phyloP scores from a whole-genome alignment of 2,329 filamentous ascomycete species.

The Davidsoniella neocaledoniae region DNA sequence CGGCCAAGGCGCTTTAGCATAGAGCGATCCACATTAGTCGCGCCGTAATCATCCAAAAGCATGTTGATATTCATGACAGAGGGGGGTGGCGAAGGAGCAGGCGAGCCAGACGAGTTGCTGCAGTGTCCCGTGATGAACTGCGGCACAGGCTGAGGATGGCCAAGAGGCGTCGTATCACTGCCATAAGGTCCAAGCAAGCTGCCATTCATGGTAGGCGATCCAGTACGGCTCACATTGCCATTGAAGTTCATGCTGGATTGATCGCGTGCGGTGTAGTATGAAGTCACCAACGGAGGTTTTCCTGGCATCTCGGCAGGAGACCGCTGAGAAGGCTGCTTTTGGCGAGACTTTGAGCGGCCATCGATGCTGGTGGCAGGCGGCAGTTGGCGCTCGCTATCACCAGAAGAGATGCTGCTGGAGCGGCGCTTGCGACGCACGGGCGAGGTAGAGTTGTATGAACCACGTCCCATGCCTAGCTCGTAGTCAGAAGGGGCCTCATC shows the following conservation, averaged over 20 bases:
- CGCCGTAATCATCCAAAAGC: constrained; percentile 2
- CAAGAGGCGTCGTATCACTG: no score
- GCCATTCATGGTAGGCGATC: constrained; percentile 4
- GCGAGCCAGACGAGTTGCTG: background rate
- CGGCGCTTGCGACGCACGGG: no score
- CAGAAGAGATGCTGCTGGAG: no score
- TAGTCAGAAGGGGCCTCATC: background rate
- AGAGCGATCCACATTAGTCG: constrained; percentile 3
- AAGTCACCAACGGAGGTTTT: background rate
- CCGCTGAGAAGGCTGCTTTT: constrained; percentile 25
- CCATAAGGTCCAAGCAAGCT: no score
- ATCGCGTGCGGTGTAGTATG: background rate
- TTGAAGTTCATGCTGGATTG: constrained; percentile 1
- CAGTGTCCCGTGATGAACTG: background rate
- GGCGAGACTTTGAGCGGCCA: constrained; percentile 28
- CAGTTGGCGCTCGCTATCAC: constrained; percentile 25
- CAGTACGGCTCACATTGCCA: constrained; percentile 5
- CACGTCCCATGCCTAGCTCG: background rate
- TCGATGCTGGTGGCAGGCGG: constrained; percentile 19
- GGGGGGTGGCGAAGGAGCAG: background rate
- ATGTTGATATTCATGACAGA: constrained; percentile 1
- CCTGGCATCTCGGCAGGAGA: constrained; percentile 18
- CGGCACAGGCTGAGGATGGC: background rate
- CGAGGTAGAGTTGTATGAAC: background rate
- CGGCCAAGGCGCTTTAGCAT: constrained; percentile 9